A percentile compares a stretch with the other conserved stretches of the same genome.
Evolutionary conservation across 192 early-diverging fungal species (phyloP).

Genomic region (Entomortierella parvispora): DNA sequence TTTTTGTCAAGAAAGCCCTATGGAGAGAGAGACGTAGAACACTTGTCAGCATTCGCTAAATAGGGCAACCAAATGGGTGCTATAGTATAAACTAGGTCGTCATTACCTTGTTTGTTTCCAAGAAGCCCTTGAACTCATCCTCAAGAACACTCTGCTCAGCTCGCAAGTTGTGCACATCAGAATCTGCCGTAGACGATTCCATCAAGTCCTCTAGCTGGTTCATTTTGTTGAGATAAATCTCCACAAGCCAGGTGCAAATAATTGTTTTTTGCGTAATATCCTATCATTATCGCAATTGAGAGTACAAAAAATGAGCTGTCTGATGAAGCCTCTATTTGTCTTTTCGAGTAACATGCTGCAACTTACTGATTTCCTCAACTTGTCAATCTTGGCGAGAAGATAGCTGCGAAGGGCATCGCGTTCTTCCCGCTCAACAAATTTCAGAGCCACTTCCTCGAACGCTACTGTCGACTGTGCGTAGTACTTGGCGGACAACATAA

Average conservation of each 20-base stretch:
- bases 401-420: slow-evolving; percentile 81
- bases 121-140: slow-evolving; percentile 78
- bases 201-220: slow-evolving; percentile 70
- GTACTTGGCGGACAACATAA: slow-evolving; percentile 81
- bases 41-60: slow-evolving; percentile 22
- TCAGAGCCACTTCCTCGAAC: slow-evolving; percentile 93
- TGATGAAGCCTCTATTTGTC: not conserved
- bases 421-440: slow-evolving; percentile 81
- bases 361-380: slow-evolving; percentile 69
- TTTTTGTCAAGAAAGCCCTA: slow-evolving; percentile 66
- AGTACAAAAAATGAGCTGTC: not conserved
- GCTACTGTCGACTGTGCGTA: slow-evolving; percentile 83
- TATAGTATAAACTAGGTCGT: no score
- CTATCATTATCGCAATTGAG: slow-evolving; percentile 38
- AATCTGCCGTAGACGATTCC: slow-evolving; percentile 55
- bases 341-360: not conserved
- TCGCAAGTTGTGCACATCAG: slow-evolving; percentile 55
- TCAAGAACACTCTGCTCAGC: slow-evolving; percentile 69
- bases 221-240: slow-evolving; percentile 84
- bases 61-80: no score
- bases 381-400: slow-evolving; percentile 78
- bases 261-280: slow-evolving; percentile 84
- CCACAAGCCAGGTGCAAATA: slow-evolving; percentile 88
- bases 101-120: slow-evolving; percentile 79
- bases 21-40: not conserved